Conservation (phyloP, 306 rosid species). For the Gastrolobium villosum region DNA sequence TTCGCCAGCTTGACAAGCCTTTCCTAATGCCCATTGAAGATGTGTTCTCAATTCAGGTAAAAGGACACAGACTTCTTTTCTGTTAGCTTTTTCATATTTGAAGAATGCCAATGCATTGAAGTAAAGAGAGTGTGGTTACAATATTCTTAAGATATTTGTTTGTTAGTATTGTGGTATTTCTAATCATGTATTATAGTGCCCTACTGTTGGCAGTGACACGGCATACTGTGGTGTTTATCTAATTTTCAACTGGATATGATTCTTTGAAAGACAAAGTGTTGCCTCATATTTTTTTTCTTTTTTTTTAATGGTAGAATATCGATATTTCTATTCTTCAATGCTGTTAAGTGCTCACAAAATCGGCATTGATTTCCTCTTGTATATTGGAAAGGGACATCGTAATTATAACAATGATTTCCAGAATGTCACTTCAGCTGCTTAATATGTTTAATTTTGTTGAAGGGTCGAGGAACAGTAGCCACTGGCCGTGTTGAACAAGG, state of each 20-base stretch:
- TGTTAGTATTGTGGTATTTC: neutral
- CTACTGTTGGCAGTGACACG: neutral
- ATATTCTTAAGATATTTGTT: slow-evolving; percentile 16
- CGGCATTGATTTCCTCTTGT: slow-evolving; percentile 36
- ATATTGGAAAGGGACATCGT: neutral
- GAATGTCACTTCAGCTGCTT: slow-evolving; percentile 30
- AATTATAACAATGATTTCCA: slow-evolving; percentile 5
- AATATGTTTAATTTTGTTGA: slow-evolving; percentile 46
- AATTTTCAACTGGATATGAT: slow-evolving; percentile 13
- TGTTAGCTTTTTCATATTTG: neutral
- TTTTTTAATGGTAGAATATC: neutral
- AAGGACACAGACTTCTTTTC: slow-evolving; percentile 27
- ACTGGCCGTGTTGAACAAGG: slow-evolving; percentile 99
- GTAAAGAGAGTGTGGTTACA: slow-evolving; percentile 3
- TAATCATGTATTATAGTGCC: neutral
- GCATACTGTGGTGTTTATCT: neutral
- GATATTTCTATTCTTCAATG: neutral
- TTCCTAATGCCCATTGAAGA: slow-evolving; percentile 97
- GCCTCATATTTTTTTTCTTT: neutral
- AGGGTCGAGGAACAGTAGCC: slow-evolving; percentile 99
- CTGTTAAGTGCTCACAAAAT: slow-evolving; percentile 25
- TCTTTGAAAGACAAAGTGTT: neutral
- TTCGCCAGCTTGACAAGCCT: slow-evolving; percentile 94
- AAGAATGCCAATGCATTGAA: slow-evolving; percentile 22
- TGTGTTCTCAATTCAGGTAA: slow-evolving; percentile 94